Evolutionary conservation across 2,329 filamentous ascomycete genomes (phyloP), one percentile per base, ranked within the genome.

Genomic region (Xylariaceae sp.): DNA sequence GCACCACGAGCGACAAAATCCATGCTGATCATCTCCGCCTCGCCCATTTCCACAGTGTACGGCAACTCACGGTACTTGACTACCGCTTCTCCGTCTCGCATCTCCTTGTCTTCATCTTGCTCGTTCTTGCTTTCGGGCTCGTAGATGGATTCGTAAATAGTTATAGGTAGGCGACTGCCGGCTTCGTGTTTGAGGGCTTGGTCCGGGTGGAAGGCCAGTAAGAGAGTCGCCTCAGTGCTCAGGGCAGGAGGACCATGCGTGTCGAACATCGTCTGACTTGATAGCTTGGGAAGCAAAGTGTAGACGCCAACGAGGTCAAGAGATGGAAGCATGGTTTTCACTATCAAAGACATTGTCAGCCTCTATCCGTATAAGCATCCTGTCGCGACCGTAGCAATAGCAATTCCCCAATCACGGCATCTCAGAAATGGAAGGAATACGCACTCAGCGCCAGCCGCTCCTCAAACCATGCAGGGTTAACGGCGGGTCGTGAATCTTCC

Each of bases 21-120:
- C 69, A 99, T 90, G 66, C 90, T 89, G 65, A 99, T 97, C 92
- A 97, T 97, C 74, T 99, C 94, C 1, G 92, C 92, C 73, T 97
- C 92, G 8, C 90, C 91, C 0, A 92, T 96, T 76, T 97, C 94
- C 1, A 97, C 87, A 0, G 88, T 88, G 73, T 94, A 97, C 1
- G 88, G 85, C 8, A 97, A 76, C 70, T 95, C 88, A 61, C 88
- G 84, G 74, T 97, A 97, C 54, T 81, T 83, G 23, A 86, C 72
- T 2, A 77, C 73, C 1, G 78, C 73, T 39, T 84, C 74, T 71
- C 81, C 73, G 64, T 90, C 88, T 64, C 89, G 87, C 76, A 93
- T 88, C 67, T 87, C 85, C 75, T 85, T 88, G 58, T 88, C 85
- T 67, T 88, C 85, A 45, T 78, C 80, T 59, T 83, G 79, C 10